Conservation (phyloP, 345 rosid genomes). For the Bruguiera parviflora region DNA sequence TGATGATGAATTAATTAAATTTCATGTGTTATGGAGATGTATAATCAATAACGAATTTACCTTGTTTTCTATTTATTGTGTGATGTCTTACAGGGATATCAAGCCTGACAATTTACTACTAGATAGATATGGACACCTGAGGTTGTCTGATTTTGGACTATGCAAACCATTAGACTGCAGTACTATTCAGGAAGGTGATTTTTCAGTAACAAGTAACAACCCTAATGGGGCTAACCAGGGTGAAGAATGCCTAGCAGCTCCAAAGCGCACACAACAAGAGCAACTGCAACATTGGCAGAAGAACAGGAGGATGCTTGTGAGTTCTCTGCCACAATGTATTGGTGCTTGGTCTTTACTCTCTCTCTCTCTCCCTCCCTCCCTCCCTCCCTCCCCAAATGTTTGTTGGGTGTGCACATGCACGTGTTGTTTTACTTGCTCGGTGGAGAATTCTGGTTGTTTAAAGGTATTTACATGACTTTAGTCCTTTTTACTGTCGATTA, state of each 20-base stretch:
- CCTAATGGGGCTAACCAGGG: slow-evolving; percentile 37
- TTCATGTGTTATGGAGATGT: neutral
- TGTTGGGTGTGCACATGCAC: too few relatives aligned
- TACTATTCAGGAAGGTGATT: slow-evolving; percentile 69
- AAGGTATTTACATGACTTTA: neutral
- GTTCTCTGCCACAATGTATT: slow-evolving; percentile 25
- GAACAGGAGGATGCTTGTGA: slow-evolving; percentile 90
- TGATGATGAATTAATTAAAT: neutral
- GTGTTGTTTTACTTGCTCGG: neutral
- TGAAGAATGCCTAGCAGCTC: slow-evolving; percentile 53
- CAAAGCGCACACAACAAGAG: slow-evolving; percentile 84
- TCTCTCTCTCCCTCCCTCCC: neutral
- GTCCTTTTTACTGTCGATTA: neutral
- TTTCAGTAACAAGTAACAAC: slow-evolving; percentile 36
- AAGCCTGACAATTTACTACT: slow-evolving; percentile 93
- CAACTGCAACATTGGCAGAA: slow-evolving; percentile 89
- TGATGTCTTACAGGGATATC: slow-evolving; percentile 59
- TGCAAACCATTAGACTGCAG: slow-evolving; percentile 93
- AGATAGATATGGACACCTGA: slow-evolving; percentile 78
- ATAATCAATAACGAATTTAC: slow-evolving; percentile 3
- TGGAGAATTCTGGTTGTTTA: neutral
- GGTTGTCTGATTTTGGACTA: slow-evolving; percentile 91
- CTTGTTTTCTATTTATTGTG: neutral
- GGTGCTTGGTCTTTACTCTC: neutral
- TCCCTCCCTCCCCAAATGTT: too few relatives aligned